Base-by-base conservation (phyloP, 202 grass and related monocot species). In the Elaeis oleifera region DNA sequence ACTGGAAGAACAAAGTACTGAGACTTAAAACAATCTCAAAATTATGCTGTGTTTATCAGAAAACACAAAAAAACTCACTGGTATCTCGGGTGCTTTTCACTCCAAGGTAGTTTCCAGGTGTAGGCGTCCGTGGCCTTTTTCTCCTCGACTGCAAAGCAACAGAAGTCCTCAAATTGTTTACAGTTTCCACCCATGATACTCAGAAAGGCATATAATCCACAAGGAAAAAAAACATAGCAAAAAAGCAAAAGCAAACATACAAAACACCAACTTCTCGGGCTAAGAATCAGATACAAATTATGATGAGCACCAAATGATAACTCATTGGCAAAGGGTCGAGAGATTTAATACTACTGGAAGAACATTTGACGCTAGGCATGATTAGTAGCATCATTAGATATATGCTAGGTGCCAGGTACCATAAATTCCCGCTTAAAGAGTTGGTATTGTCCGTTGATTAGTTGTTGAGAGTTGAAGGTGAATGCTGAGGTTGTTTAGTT, bases 401-500 rank as follows among this genome's bases (percentile, higher is more conserved):
- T 36, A 53, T 55, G 64, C 50, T 55, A 68, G 17, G 2, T 65
- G 23, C 22, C 23, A 65, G 63, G 23, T 65, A 65, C 63, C 63
- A 65, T 65, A 44, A 65, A 26, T 51, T n/a, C 23, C 49, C 18
- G 22, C 13, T 53, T 53, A 56, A 50, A 65, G 49, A 65, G 64
- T 32, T 68, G 25, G 64, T 54, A 44, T 14, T 32, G 51, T 68
- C 64, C 64, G 26, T 68, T 36, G 51, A 68, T 68, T 68, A 68
- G 64, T 68, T 67, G 64, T 23, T 68, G 64, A 54, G 61, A 51
- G 61, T 64, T 64, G 61, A 64, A 51, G 64, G 27, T 68, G 64
- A 54, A 54, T 44, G 51, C 64, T 68, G 51, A 54, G 49, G 51
- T 65, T 65, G 63, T 65, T 65, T 52, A 65, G 63, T 52, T 52